Evolutionary conservation across 2,329 filamentous ascomycete species (phyloP), one percentile per base, ranked within the genome.

Genomic region (Ophiostoma pallidulum): DNA sequence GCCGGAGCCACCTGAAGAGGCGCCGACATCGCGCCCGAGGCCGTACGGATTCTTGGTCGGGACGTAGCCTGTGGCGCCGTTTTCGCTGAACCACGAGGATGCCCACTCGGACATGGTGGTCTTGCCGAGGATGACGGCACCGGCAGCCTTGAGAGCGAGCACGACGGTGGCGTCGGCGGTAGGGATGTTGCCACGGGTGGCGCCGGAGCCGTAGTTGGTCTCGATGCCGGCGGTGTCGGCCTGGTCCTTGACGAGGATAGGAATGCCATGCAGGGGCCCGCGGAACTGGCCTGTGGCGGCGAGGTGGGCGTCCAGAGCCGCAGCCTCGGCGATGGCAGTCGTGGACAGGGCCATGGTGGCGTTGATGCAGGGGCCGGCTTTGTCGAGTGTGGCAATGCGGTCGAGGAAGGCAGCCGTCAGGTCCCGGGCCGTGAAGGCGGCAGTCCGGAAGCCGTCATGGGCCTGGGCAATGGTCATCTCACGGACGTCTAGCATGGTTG

Each of bases 1-100:
- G 4, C 33, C 53, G 8, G 55, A 54, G 2, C 56, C 55, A 7
- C 51, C 50, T 0, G 54, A 57, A 7, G 54, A 58, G 2, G 49
- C 56, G 4, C 56, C 51, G 0, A 56, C 53, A 22, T 55, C 55
- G 35, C 54, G 48, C 8, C 22, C 38, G 4, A 53, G 48, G 24
- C 51, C 52, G 36, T 58, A 56, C 6, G 55, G 55, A 45, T 56
- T 57, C 22, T 53, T 51, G 12, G 55, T 57, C 28, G 53, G 55
- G 9, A 49, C 48, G 29, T 51, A 53, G 29, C 50, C 42, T 6
- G 49, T 54, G 37, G 24, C 24, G 51, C 53, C 6, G 47, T 46
- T 18, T 48, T 53, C 28, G 24, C 31, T 8, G 39, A 54, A 58
- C 53, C 53, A 55, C 9, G 51, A 41, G 4, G 48, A 48, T 2